Percentiles rank a stretch among this genome's conserved stretches.
Conservation (phyloP, 2,329 filamentous ascomycete species). For the Lasiodiplodia theobromae region DNA sequence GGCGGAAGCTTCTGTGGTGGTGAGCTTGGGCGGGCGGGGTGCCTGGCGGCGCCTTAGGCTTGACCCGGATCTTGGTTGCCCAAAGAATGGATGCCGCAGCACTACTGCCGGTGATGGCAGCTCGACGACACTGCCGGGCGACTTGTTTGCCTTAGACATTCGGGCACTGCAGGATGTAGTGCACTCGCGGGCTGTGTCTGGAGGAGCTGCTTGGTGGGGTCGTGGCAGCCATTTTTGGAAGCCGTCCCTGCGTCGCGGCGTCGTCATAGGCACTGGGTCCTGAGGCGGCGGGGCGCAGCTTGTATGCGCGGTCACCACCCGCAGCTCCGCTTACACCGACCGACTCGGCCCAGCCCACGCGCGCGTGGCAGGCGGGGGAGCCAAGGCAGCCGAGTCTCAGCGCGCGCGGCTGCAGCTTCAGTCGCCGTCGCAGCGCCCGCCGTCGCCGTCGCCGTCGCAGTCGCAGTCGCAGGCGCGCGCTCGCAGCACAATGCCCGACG, state of each 20-base stretch:
- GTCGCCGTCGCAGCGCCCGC: too few species aligned
- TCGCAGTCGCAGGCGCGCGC: too few species aligned
- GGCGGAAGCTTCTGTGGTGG: neutral
- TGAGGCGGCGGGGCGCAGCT: constrained; percentile 15
- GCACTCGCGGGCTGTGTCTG: neutral
- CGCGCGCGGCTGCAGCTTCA: neutral
- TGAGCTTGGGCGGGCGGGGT: constrained; percentile 10
- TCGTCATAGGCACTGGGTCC: constrained; percentile 16
- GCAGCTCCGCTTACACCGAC: neutral
- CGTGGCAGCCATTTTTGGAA: neutral
- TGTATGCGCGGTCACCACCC: neutral
- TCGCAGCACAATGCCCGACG: neutral
- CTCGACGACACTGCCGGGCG: neutral
- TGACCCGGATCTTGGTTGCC: constrained; percentile 7
- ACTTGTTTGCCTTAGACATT: neutral
- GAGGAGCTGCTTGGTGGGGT: constrained; percentile 3
- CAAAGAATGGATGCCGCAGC: neutral
- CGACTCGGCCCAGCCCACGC: constrained; percentile 1
- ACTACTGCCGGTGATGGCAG: neutral
- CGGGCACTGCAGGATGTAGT: neutral
- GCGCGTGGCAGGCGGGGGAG: neutral
- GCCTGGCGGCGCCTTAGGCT: constrained; percentile 14
- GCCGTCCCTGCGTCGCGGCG: constrained; percentile 7
- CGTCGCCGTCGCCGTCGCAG: too few species aligned
- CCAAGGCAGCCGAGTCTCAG: neutral